Conservation (phyloP, 169 alveolate genomes). For the Perkinsus olseni region DNA sequence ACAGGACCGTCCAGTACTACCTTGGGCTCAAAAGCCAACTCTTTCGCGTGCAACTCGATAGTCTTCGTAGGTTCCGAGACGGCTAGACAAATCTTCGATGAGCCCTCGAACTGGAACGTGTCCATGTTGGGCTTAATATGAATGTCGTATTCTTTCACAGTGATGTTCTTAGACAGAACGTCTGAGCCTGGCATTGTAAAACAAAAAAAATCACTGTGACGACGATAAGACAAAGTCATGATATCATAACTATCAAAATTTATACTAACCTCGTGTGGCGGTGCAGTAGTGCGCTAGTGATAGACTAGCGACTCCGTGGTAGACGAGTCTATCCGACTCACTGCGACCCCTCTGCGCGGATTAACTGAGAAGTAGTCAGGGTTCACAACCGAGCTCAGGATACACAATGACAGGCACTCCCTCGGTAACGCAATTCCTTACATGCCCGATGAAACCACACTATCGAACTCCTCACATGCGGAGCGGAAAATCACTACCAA, state of each 20-base stretch:
- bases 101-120: background rate
- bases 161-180: background rate
- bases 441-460: no score
- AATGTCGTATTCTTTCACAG: background rate
- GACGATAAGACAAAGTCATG: no score
- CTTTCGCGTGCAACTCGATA: background rate
- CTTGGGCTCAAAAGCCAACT: background rate
- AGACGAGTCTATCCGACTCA: no score
- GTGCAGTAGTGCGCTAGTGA: no score
- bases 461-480: background rate
- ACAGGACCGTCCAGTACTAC: background rate
- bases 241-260: no score
- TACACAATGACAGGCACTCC: no score
- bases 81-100: background rate
- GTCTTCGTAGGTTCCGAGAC: background rate
- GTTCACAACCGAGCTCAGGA: no score
- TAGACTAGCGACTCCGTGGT: no score
- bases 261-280: no score
- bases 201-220: background rate
- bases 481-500: background rate
- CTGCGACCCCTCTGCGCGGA: no score
- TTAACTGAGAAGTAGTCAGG: no score
- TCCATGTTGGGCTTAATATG: background rate
- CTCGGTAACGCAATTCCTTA: no score
- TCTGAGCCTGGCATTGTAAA: background rate